Base-by-base conservation (phyloP, 805 yeast genomes). In the Candida awuae region DNA sequence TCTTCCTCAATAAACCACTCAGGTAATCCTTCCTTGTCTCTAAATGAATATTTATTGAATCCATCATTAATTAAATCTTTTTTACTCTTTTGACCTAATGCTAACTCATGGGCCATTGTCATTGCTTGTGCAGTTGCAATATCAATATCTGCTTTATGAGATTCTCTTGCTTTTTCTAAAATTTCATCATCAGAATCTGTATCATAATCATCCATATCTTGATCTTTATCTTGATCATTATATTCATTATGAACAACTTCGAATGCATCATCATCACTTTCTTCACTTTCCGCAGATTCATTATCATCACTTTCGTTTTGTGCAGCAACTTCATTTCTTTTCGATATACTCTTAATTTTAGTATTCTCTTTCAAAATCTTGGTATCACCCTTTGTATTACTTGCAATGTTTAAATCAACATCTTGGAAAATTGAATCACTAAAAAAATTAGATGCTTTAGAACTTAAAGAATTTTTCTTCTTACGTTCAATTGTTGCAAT, bases 1-100 rank as follows among this genome's bases (percentile, higher is more conserved):
- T 92, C 99, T 49, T 92, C 98, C 50, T 92, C 97, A 31, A 84
- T 42, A 56, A 92, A 92, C 99, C 99, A 92, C n/a, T 77, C 87
- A 1, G 99, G 99, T 39, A 92, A 68, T 12, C 87, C 86, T 21
- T 88, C 97, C 32, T 66, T 70, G 53, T 92, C 97, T 51, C 97
- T 74, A 71, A 92, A 90, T 3, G 97, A 77, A 50, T 86, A 84
- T 60, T 85, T 79, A 61, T 90, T 86, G 62, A 83, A 84, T 29
- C 96, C 96, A 53, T 92, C 97, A 53, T 87, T 86, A n/a, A 85
- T 67, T 41, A 90, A 67, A 54, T 87, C 95, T 51, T 84, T 80
- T 56, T 81, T 87, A 35, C 80, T 75, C 66, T 71, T 83, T 53
- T 85, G 87, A 8, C 96, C 96, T 19, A 86, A 61, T 0, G 97